Evolutionary conservation across 352 stramenopile species (phyloP).

Genomic region (Phytophthora quininea): DNA sequence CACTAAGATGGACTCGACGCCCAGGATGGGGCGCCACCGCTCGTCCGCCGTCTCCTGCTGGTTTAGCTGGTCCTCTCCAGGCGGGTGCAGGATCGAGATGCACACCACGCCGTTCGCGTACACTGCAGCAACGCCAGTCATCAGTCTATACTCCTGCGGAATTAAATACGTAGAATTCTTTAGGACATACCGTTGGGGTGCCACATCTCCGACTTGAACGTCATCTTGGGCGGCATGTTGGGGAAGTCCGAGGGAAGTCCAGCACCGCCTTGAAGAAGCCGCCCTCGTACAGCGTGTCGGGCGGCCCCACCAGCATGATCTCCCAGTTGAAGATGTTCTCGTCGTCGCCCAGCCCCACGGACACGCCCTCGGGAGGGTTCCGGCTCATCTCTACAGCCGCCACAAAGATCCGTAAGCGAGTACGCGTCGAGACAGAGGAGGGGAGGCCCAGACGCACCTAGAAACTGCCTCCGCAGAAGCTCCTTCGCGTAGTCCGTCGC

Average conservation of each 20-base stretch:
- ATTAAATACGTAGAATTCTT: neutral
- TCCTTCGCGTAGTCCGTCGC: conserved; percentile 79
- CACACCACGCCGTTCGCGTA: conserved; percentile 98
- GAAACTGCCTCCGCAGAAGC: conserved; percentile 81
- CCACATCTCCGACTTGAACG: conserved; percentile 99
- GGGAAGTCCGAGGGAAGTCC: conserved; percentile 97
- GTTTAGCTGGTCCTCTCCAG: conserved; percentile 98
- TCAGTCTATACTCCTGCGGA: neutral
- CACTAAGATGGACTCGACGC: conserved; percentile 95
- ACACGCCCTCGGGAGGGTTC: conserved; percentile 98
- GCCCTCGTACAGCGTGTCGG: conserved; percentile 95
- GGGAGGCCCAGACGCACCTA: conserved; percentile 47
- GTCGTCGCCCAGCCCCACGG: conserved; percentile 97
- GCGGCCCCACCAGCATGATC: conserved; percentile 97
- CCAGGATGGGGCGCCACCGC: conserved; percentile 98
- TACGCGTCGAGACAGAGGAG: too few relatives aligned
- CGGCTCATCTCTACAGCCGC: conserved; percentile 94
- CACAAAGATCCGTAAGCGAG: conserved; percentile 17
- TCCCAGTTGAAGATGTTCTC: conserved; percentile 99
- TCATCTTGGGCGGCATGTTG: conserved; percentile 99
- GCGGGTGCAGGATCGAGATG: conserved; percentile 99
- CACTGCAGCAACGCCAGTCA: conserved; percentile 59
- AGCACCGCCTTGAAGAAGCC: conserved; percentile 98
- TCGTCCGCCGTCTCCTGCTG: conserved; percentile 97
- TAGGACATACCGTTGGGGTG: conserved; percentile 94